Percentiles rank a stretch among this genome's conserved stretches.
Conservation (phyloP, 2,329 filamentous ascomycete species). For the Sarocladium brachiariae region DNA sequence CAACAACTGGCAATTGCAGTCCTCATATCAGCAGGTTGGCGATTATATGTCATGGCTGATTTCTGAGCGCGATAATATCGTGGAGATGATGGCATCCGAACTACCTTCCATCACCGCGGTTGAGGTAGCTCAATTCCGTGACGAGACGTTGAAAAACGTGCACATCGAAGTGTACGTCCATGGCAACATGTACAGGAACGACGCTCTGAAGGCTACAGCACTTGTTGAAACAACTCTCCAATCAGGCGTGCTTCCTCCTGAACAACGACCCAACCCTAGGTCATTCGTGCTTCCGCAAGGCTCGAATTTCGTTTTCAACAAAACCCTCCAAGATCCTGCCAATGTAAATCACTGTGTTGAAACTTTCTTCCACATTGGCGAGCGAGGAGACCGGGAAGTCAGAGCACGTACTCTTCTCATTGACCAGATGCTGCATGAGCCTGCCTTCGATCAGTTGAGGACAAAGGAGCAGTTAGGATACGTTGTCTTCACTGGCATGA, state of each 20-base stretch:
- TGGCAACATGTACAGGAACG: conserved; percentile 91
- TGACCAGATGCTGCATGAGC: conserved; percentile 87
- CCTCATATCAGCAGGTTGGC: conserved; percentile 82
- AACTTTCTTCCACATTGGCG: conserved; percentile 66
- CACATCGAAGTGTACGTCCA: conserved; percentile 85
- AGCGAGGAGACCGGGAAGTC: conserved; percentile 58
- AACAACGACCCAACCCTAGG: conserved; percentile 73
- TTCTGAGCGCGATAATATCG: conserved; percentile 68
- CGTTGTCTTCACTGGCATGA: conserved; percentile 79
- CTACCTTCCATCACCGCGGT: conserved; percentile 66
- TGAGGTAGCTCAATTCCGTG: conserved; percentile 70
- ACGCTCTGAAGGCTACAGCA: conserved; percentile 78
- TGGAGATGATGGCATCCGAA: conserved; percentile 73
- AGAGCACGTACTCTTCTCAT: conserved; percentile 75
- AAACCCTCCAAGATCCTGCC: conserved; percentile 72
- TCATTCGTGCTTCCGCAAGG: conserved; percentile 72
- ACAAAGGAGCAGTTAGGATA: conserved; percentile 98
- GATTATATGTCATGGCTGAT: conserved; percentile 78
- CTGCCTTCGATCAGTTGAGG: conserved; percentile 86
- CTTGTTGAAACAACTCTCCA: conserved; percentile 73
- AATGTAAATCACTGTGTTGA: conserved; percentile 88
- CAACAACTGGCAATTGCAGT: conserved; percentile 80
- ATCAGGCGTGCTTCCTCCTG: conserved; percentile 63
- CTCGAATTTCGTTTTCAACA: conserved; percentile 77
- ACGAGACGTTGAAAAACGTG: conserved; percentile 72